Base-by-base conservation (phyloP, 192 early-diverging fungal species). In the Dispira simplex region DNA sequence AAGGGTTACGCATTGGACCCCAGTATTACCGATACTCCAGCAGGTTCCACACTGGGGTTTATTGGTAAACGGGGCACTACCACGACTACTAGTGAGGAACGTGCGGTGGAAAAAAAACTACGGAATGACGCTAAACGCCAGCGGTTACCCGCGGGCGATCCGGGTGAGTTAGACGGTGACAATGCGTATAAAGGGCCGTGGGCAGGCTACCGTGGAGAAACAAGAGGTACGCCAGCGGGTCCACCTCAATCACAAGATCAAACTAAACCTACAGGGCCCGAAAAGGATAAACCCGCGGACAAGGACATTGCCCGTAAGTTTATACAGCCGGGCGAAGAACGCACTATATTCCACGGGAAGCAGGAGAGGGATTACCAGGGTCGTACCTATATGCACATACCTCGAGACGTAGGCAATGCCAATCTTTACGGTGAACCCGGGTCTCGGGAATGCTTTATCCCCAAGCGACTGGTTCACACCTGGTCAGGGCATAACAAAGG, bases 351-450 rank as follows among this genome's bases (percentile, higher is more conserved):
- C 73, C 95, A 99, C 68, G 93, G 92, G 43, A 85, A 85, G 70
- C 63, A 82, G 0, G 88, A 91, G 71, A 76, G 72, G 43, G 95
- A 99, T 74, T 97, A 97, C 75, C 79, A 90, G 66, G 95, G 95
- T 25, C 72, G 97, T 51, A 94, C 95, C 9, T 99, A 97, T 66
- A 93, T 99, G 89, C 89, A 91, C 67, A 84, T 91, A 0, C 97
- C 97, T n/a, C 75, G 76, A 47, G 95, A 96, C 74, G 71, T 93
- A 60, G 85, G 70, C 57, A 75, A 84, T 65, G 78, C 83, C 63
- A 87, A 95, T 68, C 68, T 95, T 55, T 51, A 69, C 18, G 80
- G 79, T 9, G 90, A 90, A 51, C 69, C 85, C 9, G 90, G 92
- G 27, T 67, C 70, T 45, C 79, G 88, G 66, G 80, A 85, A 62